phyloP scores from a whole-genome alignment of 2,329 filamentous ascomycete species.

The Onygenales sp. region DNA sequence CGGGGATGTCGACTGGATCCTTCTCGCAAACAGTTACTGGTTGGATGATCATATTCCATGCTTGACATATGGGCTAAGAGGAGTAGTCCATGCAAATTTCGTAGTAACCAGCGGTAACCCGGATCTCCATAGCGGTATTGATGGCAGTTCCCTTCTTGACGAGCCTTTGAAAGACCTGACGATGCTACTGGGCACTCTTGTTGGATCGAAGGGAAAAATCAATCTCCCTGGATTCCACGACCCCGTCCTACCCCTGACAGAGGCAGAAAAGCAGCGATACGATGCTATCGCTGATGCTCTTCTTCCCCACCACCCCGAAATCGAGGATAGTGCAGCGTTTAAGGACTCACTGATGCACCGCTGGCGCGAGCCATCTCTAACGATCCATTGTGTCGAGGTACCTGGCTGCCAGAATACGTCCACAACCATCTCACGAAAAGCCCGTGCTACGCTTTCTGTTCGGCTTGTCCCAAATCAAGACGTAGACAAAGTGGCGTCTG shows the following conservation, averaged over 20 bases:
- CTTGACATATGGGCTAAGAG: slow-evolving; percentile 85
- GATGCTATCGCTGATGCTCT: slow-evolving; percentile 73
- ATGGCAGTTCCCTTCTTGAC: slow-evolving; percentile 75
- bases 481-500: slow-evolving; percentile 62
- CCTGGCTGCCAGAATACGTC: slow-evolving; percentile 82
- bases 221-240: slow-evolving; percentile 86
- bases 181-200: slow-evolving; percentile 69
- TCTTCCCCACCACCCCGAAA: slow-evolving; percentile 59
- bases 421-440: slow-evolving; percentile 73
- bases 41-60: slow-evolving; percentile 92
- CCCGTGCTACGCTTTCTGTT: slow-evolving; percentile 78
- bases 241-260: slow-evolving; percentile 63
- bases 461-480: slow-evolving; percentile 91
- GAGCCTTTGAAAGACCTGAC: slow-evolving; percentile 90
- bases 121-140: slow-evolving; percentile 92
- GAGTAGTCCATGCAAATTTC: slow-evolving; percentile 86
- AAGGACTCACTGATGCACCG: slow-evolving; percentile 81
- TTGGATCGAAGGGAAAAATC: slow-evolving; percentile 69
- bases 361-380: slow-evolving; percentile 91
- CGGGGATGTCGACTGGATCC: slow-evolving; percentile 84
- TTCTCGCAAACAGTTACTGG: slow-evolving; percentile 98
- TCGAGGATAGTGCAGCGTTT: slow-evolving; percentile 57
- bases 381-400: slow-evolving; percentile 85
- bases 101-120: slow-evolving; percentile 77
- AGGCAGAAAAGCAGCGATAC: slow-evolving; percentile 70